phyloP scores from a whole-genome alignment of 441 rosid species.

The Erodium texanum region DNA sequence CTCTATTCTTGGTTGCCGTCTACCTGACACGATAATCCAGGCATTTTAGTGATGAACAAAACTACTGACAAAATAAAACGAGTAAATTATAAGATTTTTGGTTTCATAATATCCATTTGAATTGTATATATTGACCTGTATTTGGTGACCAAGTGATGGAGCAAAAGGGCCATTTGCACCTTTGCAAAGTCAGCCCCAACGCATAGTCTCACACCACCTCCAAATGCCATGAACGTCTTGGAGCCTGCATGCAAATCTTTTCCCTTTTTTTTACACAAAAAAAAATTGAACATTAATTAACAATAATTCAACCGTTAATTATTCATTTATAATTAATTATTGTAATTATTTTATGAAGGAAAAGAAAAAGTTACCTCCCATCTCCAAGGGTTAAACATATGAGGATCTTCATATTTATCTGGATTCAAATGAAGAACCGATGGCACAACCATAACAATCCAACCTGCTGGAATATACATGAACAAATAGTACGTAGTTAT shows the following conservation, averaged over 20 bases:
- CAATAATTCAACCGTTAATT: background rate
- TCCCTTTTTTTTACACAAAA: constrained; percentile 15
- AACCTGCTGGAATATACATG: too few relatives aligned
- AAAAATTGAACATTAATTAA: background rate
- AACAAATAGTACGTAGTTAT: too few relatives aligned
- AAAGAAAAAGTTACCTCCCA: constrained; percentile 11
- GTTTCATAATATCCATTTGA: too few relatives aligned
- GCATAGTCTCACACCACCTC: constrained; percentile 27
- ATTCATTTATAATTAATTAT: background rate
- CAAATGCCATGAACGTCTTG: constrained; percentile 34
- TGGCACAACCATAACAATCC: constrained; percentile 11
- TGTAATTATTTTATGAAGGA: background rate
- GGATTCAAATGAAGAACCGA: constrained; percentile 11
- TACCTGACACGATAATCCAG: constrained; percentile 13
- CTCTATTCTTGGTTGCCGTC: constrained; percentile 14
- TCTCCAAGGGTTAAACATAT: constrained; percentile 17
- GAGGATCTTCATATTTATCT: constrained; percentile 12
- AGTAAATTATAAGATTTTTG: too few relatives aligned
- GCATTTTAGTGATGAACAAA: too few relatives aligned
- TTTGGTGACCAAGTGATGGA: constrained; percentile 29
- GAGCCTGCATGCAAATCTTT: constrained; percentile 23
- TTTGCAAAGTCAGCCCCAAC: constrained; percentile 31
- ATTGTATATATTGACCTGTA: constrained; percentile 20
- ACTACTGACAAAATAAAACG: too few relatives aligned
- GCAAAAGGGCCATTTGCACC: constrained; percentile 26